Evolutionary conservation across 1,284 basidiomycete species (phyloP), one percentile per base, ranked within the genome.

Genomic region (Ganoderma resinaceum): DNA sequence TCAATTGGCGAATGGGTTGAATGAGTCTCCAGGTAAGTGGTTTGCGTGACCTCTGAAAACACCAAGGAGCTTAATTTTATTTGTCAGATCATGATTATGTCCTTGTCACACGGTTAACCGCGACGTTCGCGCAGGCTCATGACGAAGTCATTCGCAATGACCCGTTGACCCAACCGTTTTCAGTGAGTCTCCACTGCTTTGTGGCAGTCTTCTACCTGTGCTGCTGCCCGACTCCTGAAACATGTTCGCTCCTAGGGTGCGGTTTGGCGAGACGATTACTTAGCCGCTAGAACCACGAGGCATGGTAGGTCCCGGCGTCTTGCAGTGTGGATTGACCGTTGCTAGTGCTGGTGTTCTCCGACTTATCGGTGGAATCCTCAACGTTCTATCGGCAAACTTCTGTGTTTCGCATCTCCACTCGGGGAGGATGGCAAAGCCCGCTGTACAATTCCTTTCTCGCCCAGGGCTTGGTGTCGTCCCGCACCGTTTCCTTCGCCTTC

Each of bases 71-170:
- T 61, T 67, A 64, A 70, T 53, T 42, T 35, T 65, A 63, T 31
- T 57, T 61, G 66, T 60, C 66, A 70, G 63, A 59, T 52, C 46
- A 52, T 63, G 57, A 63, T 64, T 46, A 38, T 14, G 31, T 16
- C 18, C 53, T 31, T 8, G 14, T 55, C 52, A 31, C 52, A 20
- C 16, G 18, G 52, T 55, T 26, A 16, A 35, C 33, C 20, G 23
- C 9, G 11, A 26, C 23, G 11, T 26, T 49, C 23, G 14, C 46
- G 2, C 9, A 26, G n/a, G 12, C n/a, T 12, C 46, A 26, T 52
- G 11, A 12, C n/a, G 23, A 26, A 26, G 46, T 26, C n/a, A 12
- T 52, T 26, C 12, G 23, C 23, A 26, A 26, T 14, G 2, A 52
- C 46, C n/a, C 12, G 23, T 23, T 5, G 46, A 5, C 8, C 46